A percentile compares a stretch with the other conserved stretches of the same genome.
Conservation (phyloP, 495 filamentous ascomycete species). For the Penicillium parvum region DNA sequence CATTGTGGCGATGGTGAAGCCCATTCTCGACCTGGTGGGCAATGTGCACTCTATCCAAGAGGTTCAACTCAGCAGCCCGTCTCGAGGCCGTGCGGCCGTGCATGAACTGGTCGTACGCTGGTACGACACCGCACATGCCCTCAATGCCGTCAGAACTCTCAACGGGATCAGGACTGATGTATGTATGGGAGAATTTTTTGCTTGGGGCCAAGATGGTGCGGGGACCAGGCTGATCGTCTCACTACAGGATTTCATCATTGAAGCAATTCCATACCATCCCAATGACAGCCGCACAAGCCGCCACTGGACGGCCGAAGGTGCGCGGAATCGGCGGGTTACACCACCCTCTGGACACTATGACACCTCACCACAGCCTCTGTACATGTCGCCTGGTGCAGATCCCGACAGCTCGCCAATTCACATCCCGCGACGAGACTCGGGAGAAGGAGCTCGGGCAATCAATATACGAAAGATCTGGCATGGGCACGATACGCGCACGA, state of each 20-base stretch:
- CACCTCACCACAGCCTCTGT: not conserved
- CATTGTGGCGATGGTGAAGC: not conserved
- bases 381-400: conserved; percentile 1
- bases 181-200: not conserved
- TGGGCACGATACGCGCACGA: conserved; percentile 59
- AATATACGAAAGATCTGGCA: not conserved
- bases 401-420: not conserved
- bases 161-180: conserved; percentile 7
- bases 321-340: not conserved
- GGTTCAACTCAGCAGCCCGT: not conserved
- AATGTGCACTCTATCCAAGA: conserved; percentile 4
- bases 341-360: not conserved
- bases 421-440: not conserved
- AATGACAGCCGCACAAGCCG: conserved; percentile 7
- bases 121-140: not conserved
- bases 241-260: conserved; percentile 27
- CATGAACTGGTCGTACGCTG: conserved; percentile 8
- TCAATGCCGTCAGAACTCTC: conserved; percentile 8
- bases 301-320: not conserved
- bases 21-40: conserved; percentile 4
- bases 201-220: not conserved
- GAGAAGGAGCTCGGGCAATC: not conserved
- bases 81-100: not conserved
- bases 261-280: conserved; percentile 23
- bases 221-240: not conserved